Evolutionary conservation across 345 rosid genomes (phyloP).

Genomic region (Clausena lansium): DNA sequence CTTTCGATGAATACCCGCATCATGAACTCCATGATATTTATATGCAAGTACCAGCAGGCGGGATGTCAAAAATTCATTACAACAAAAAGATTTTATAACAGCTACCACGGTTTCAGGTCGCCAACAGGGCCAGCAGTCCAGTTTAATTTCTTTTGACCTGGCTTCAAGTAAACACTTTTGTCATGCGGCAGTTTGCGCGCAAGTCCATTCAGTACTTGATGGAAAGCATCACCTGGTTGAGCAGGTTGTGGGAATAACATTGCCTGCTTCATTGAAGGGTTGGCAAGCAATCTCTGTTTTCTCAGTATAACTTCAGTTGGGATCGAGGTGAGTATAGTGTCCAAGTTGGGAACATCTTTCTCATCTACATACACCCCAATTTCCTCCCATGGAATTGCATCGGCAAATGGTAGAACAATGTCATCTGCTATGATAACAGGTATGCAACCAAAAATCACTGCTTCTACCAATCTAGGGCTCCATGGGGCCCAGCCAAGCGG

Average conservation of each 20-base stretch:
- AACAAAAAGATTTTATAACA: background rate
- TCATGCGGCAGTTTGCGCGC: constrained; percentile 91
- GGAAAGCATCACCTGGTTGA: constrained; percentile 93
- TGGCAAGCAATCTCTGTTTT: constrained; percentile 92
- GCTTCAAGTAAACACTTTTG: constrained; percentile 48
- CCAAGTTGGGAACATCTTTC: constrained; percentile 86
- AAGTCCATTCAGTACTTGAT: constrained; percentile 91
- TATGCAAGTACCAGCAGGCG: background rate
- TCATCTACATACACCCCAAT: constrained; percentile 94
- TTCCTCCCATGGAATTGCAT: constrained; percentile 99
- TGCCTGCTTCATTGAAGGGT: constrained; percentile 97
- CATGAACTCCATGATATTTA: background rate
- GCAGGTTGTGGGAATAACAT: constrained; percentile 97
- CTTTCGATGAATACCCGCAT: background rate
- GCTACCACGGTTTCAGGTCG: constrained; percentile 96
- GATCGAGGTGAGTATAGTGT: constrained; percentile 82
- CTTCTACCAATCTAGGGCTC: constrained; percentile 99
- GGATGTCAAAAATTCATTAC: background rate
- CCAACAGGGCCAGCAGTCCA: constrained; percentile 96
- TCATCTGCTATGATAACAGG: constrained; percentile 99
- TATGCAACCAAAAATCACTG: constrained; percentile 98
- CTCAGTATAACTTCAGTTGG: constrained; percentile 85
- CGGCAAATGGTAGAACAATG: constrained; percentile 93
- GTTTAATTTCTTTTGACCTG: constrained; percentile 67
- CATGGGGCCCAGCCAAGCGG: constrained; percentile 99